Base-by-base conservation (phyloP, 345 rosid genomes). In the Punica granatum region DNA sequence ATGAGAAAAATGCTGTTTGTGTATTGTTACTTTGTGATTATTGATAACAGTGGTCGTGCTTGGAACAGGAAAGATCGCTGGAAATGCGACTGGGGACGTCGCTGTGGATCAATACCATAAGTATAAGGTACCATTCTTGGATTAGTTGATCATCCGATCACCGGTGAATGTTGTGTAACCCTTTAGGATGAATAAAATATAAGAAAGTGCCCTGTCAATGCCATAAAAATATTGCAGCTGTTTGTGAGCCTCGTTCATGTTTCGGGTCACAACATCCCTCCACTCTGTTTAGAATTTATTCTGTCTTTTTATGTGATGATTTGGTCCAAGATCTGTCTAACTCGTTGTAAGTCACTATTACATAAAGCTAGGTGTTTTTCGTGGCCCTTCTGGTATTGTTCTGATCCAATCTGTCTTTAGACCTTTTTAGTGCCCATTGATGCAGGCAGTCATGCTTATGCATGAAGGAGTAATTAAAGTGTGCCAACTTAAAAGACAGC, bases 71-170 rank as follows among this genome's bases (percentile, higher is more conserved):
- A 12, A 74, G 26, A 72, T 87, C 3, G 80, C 84, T 39, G 30
- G 63, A 23, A 77, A 77, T 69, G 79, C 75, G 9, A 81, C 81
- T 1, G 92, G 69, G 1, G 84, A 85, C 23, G 82, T 84, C 2
- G 61, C 86, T 25, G 89, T 78, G 26, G 92, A 87, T 73, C 85
- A 87, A 34, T 85, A 87, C 67, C 84, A 87, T 36, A 80, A 70
- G 10, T 87, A 80, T 78, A 67, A 77, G 69, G 73, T 73, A 34
- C 5, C 32, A 13, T 48, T 30, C 43, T 66, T 13, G 60, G 41
- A 32, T 43, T 44, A 12, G 14, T 25, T 9, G 28, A 37, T 18
- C n/a, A 30, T 53, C 21, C 11, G 33, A 2, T 13, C 33, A 56
- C 33, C 13, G 16, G 19, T 28, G 34, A 28, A 26, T 56, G 34